These are phyloP conservation scores for Symmetrospora coprosmae DNA, from an alignment of 768 basidiomycete species.

Conservation along the genomic window DNA sequence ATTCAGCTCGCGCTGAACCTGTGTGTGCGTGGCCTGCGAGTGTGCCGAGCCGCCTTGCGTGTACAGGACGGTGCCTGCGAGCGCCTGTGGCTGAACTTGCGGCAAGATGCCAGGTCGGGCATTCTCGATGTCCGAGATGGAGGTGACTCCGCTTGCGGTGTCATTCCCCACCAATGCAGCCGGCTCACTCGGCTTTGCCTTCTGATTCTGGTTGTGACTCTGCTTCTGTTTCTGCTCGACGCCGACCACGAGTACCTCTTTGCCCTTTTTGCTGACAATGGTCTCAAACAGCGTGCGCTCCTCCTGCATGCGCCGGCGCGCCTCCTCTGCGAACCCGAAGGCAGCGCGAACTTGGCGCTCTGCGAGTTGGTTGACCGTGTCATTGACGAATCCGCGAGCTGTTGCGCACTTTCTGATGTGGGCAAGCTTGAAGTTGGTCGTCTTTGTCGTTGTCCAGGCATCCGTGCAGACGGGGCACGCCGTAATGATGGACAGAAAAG, in stretches of 20 bases:
- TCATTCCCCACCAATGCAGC: not conserved
- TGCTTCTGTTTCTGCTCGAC: conserved; percentile 6
- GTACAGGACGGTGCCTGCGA: no score
- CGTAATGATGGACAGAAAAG: conserved; percentile 1
- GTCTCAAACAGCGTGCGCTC: conserved; percentile 4
- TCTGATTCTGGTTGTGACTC: no score
- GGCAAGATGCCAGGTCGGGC: not conserved
- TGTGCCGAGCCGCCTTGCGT: conserved; percentile 7
- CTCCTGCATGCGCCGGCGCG: not conserved
- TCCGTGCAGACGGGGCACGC: not conserved
- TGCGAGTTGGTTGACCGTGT: not conserved
- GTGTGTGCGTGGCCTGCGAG: conserved; percentile 12
- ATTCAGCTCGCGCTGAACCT: conserved; percentile 9
- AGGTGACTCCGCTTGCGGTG: not conserved
- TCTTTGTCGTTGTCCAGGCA: conserved; percentile 9
- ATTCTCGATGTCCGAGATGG: not conserved
- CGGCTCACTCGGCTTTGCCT: not conserved
- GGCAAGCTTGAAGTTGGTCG: not conserved
- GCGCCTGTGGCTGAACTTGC: no score
- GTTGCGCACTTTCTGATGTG: conserved; percentile 16
- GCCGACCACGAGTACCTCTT: conserved; percentile 13
- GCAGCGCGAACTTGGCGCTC: not conserved
- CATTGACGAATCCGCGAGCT: not conserved
- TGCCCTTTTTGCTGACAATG: conserved; percentile 4
- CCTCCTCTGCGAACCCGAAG: not conserved